phyloP scores from a whole-genome alignment of 2,329 filamentous ascomycete genomes.

The Nannizzia gypsea region DNA sequence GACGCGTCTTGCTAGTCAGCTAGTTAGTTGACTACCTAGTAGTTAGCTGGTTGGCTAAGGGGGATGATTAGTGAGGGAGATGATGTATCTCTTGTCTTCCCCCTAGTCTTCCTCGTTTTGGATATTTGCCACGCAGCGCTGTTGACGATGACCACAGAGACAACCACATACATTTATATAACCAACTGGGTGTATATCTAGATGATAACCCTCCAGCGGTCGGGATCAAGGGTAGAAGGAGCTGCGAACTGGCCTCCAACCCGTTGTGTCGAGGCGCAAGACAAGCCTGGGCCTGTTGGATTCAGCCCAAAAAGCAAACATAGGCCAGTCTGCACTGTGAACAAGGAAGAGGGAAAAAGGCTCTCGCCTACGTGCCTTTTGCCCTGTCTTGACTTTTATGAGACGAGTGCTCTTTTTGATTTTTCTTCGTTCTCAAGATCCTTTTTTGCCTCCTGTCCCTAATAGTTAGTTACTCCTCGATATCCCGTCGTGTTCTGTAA shows the following conservation, averaged over 20 bases:
- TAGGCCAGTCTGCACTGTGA: neutral
- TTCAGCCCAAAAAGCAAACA: constrained; percentile 1
- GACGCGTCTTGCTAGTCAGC: too few relatives aligned
- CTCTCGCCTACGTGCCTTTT: neutral
- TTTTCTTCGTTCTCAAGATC: neutral
- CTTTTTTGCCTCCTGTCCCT: neutral
- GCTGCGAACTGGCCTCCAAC: neutral
- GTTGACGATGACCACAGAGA: neutral
- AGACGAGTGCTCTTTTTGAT: neutral
- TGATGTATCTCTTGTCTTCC: neutral
- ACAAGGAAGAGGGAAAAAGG: neutral
- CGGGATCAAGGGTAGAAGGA: neutral
- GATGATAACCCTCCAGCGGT: neutral
- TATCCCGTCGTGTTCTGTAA: neutral
- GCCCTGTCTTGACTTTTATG: neutral
- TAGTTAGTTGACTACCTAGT: too few relatives aligned
- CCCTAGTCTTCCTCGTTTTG: neutral
- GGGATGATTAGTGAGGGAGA: too few relatives aligned
- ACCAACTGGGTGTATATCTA: neutral
- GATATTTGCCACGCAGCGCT: neutral
- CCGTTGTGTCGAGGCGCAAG: neutral
- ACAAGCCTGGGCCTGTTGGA: neutral
- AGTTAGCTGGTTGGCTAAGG: too few relatives aligned
- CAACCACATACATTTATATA: neutral
- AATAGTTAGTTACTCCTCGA: too few relatives aligned